Evolutionary conservation across 768 basidiomycete genomes (phyloP).

Genomic region (Boletales sp.): DNA sequence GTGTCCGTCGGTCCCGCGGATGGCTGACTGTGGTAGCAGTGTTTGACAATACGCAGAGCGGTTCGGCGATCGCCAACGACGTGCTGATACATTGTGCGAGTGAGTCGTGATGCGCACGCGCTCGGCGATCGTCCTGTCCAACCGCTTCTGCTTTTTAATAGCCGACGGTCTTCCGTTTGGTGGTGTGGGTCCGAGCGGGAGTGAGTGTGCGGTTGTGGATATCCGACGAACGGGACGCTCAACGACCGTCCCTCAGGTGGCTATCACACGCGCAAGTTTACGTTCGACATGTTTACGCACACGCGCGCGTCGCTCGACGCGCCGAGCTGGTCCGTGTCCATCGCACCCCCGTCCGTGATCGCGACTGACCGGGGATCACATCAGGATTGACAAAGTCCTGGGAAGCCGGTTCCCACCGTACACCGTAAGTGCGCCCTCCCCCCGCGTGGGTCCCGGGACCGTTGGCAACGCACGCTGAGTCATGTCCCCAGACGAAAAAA

Average conservation of each 20-base stretch:
- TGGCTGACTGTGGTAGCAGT: slow-evolving; percentile 38
- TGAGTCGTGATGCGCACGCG: slow-evolving; percentile 25
- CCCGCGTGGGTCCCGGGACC: too few species aligned
- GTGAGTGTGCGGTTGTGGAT: slow-evolving; percentile 38
- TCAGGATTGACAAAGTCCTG: slow-evolving; percentile 23
- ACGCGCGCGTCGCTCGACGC: slow-evolving; percentile 50
- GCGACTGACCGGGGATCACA: not conserved
- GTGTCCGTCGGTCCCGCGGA: not conserved
- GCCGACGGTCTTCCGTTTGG: slow-evolving; percentile 70
- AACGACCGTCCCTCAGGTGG: too few species aligned
- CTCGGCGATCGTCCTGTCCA: not conserved
- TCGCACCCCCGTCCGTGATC: too few species aligned
- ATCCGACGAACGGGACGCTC: too few species aligned
- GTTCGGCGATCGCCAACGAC: slow-evolving; percentile 69
- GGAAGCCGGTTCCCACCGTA: slow-evolving; percentile 31
- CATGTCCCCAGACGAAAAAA: slow-evolving; percentile 21
- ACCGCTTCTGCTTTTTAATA: slow-evolving; percentile 14
- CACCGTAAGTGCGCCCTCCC: too few species aligned
- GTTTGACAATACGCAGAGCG: slow-evolving; percentile 66
- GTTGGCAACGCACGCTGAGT: too few species aligned
- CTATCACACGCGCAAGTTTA: slow-evolving; percentile 66
- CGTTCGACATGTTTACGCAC: slow-evolving; percentile 80
- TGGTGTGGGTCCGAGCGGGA: slow-evolving; percentile 68
- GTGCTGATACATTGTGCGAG: slow-evolving; percentile 56
- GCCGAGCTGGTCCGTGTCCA: slow-evolving; percentile 31